These are phyloP conservation scores for Lactuca sativa DNA, from an alignment of 129 eudicot genomes.

Conservation along the genomic window DNA sequence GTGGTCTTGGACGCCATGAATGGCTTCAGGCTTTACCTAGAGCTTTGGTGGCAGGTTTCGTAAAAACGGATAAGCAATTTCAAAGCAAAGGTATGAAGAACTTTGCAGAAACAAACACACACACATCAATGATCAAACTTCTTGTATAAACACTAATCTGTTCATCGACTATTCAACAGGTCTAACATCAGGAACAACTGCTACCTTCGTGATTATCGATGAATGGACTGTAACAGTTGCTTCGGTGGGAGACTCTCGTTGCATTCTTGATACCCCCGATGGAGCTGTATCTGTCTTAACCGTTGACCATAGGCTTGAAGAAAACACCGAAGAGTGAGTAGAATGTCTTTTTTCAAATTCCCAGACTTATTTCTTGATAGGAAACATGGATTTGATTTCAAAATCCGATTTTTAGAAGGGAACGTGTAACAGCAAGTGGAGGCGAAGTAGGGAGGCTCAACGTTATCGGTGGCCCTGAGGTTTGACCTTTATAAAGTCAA, in stretches of 20 bases:
- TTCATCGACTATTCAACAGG: conserved; percentile 37
- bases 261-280: conserved; percentile 74
- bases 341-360: neutral
- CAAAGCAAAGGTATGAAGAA: conserved; percentile 60
- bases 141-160: conserved; percentile 12
- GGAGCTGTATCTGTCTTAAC: conserved; percentile 57
- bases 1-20: conserved; percentile 68
- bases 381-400: conserved; percentile 21
- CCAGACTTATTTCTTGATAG: neutral
- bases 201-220: conserved; percentile 71
- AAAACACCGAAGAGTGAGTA: conserved; percentile 75
- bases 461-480: conserved; percentile 70
- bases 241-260: conserved; percentile 82
- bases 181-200: conserved; percentile 83
- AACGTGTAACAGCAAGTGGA: conserved; percentile 84
- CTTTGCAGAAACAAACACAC: neutral
- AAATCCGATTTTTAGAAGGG: conserved; percentile 47
- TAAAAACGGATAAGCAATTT: conserved; percentile 76
- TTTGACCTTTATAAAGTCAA: conserved; percentile 19
- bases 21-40: conserved; percentile 87
- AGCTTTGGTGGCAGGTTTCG: conserved; percentile 85
- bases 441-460: conserved; percentile 89
- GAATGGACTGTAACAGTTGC: conserved; percentile 86
- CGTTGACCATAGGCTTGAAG: conserved; percentile 88
- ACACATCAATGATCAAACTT: neutral